These are phyloP conservation scores for Miscanthus lutarioriparius DNA, from an alignment of 176 grass and related monocot genomes.

Conservation along the genomic window DNA sequence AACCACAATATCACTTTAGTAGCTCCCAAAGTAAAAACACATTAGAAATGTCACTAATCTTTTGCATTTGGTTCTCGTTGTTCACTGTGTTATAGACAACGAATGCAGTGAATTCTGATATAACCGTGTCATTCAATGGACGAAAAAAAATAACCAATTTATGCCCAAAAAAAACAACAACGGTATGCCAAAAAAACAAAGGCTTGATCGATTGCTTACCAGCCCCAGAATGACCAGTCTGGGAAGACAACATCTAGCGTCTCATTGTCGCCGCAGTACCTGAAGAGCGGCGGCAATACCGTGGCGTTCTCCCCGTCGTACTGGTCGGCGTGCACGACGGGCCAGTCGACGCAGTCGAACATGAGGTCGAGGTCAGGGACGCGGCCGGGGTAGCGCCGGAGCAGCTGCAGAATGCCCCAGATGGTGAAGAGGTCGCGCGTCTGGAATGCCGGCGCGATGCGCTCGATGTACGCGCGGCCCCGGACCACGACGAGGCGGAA, in stretches of 20 bases:
- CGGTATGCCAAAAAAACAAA: too few relatives aligned
- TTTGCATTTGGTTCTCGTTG: not conserved
- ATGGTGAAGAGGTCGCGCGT: conserved; percentile 79
- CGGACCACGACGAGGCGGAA: conserved; percentile 66
- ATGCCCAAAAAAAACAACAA: too few relatives aligned
- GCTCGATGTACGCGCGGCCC: conserved; percentile 63
- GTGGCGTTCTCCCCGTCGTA: conserved; percentile 50
- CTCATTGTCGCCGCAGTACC: conserved; percentile 73
- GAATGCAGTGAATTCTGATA: not conserved
- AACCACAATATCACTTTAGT: conserved; percentile 8
- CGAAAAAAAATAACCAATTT: not conserved
- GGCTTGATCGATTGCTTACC: conserved; percentile 59
- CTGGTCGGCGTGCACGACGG: conserved; percentile 43
- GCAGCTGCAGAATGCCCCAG: conserved; percentile 91
- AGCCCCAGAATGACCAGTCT: conserved; percentile 98
- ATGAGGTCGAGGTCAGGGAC: conserved; percentile 92
- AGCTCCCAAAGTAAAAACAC: not conserved
- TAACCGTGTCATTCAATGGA: not conserved
- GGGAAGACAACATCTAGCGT: conserved; percentile 82
- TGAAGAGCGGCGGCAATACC: conserved; percentile 68
- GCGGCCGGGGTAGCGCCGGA: conserved; percentile 67
- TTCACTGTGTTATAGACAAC: not conserved
- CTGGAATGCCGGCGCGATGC: conserved; percentile 59
- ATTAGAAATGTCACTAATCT: not conserved
- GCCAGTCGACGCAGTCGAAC: conserved; percentile 78